Conservation (phyloP, 1,284 basidiomycete species). For the Microbotryum violaceum region DNA sequence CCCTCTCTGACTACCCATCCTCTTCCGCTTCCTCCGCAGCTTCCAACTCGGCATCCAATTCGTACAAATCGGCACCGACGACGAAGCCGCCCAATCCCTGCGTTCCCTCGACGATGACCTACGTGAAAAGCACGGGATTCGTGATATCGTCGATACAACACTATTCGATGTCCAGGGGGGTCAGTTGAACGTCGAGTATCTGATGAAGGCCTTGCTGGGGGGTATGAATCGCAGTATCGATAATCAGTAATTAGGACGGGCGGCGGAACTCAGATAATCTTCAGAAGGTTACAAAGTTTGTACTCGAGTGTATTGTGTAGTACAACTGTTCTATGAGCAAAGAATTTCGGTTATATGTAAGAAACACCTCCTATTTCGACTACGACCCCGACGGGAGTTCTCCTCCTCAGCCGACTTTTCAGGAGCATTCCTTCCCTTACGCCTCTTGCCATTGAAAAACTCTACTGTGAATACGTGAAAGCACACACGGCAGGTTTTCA, state of each 20-base stretch:
- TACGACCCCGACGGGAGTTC: no score
- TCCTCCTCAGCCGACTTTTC: no score
- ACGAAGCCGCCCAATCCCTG: constrained; percentile 18
- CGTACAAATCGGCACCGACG: constrained; percentile 33
- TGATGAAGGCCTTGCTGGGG: constrained; percentile 23
- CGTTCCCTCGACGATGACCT: constrained; percentile 33
- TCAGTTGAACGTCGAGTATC: constrained; percentile 3
- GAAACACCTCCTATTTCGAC: no score
- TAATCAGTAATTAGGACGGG: background rate
- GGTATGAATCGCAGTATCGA: constrained; percentile 18
- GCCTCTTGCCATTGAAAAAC: no score
- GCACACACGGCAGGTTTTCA: no score
- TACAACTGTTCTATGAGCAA: no score
- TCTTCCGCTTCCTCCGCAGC: constrained; percentile 6
- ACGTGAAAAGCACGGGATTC: constrained; percentile 21
- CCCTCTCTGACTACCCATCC: background rate
- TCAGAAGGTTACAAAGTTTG: no score
- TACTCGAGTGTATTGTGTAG: no score
- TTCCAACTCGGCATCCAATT: constrained; percentile 31
- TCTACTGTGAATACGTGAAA: no score
- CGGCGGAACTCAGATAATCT: no score
- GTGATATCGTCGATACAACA: constrained; percentile 33
- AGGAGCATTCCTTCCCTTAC: no score
- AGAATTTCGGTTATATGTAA: no score
- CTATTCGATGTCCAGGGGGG: constrained; percentile 14